Conservation (phyloP, 371 early-diverging fungal genomes). For the Mortierella sp. region DNA sequence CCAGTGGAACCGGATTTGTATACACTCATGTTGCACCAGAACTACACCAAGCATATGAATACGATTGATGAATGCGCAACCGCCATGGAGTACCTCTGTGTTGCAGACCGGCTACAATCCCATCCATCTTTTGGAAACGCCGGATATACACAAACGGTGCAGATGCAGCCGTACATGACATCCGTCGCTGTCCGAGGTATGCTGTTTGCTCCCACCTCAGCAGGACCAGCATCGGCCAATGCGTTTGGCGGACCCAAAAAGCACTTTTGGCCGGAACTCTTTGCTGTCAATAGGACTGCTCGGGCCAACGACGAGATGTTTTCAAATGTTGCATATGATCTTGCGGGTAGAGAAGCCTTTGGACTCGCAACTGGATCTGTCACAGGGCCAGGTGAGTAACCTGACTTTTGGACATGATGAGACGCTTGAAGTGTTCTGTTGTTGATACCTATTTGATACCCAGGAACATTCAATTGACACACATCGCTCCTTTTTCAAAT, state of each 20-base stretch:
- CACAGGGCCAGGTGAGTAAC: conserved; percentile 39
- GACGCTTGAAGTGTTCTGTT: background rate
- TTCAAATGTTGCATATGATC: conserved; percentile 32
- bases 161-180: conserved; percentile 53
- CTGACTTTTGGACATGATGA: background rate
- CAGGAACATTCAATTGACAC: background rate
- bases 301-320: conserved; percentile 41
- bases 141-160: conserved; percentile 33
- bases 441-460: background rate
- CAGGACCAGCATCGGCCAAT: conserved; percentile 16
- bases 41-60: conserved; percentile 55
- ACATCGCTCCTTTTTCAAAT: background rate
- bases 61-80: conserved; percentile 38
- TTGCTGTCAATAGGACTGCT: conserved; percentile 33
- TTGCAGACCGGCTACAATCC: conserved; percentile 36
- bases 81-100: conserved; percentile 39
- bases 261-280: conserved; percentile 52
- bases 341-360: conserved; percentile 33
- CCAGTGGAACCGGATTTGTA: conserved; percentile 63
- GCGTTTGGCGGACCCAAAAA: conserved; percentile 22
- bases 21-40: conserved; percentile 63
- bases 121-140: conserved; percentile 12
- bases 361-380: conserved; percentile 40
- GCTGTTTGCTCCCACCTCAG: conserved; percentile 33
- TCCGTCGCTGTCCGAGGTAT: conserved; percentile 41